These are phyloP conservation scores for Corymbia citriodora DNA, from an alignment of 441 rosid genomes.

Conservation along the genomic window DNA sequence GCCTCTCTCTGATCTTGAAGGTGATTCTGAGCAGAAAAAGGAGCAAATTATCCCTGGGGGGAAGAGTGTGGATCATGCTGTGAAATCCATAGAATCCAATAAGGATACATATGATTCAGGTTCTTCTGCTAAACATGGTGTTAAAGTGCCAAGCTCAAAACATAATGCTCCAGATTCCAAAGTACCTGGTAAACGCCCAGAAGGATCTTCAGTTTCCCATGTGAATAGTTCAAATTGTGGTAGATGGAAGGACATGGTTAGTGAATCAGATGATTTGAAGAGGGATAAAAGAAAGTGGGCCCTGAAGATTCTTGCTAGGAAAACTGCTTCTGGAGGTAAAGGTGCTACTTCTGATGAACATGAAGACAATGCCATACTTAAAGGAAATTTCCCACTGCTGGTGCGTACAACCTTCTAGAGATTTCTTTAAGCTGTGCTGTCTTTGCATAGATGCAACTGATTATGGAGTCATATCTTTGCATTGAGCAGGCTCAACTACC, in stretches of 20 bases:
- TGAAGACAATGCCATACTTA: constrained; percentile 55
- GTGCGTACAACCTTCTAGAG: constrained; percentile 35
- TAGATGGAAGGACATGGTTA: constrained; percentile 30
- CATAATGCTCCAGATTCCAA: constrained; percentile 26
- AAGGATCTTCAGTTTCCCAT: constrained; percentile 13
- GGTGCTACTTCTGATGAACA: constrained; percentile 41
- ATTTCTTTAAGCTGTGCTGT: background rate
- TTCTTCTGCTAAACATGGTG: constrained; percentile 18
- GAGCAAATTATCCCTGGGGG: constrained; percentile 22
- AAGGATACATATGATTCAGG: background rate
- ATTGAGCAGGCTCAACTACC: constrained; percentile 85
- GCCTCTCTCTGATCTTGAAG: constrained; percentile 59
- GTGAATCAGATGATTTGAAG: constrained; percentile 51
- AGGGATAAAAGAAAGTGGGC: constrained; percentile 96
- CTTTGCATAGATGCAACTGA: background rate
- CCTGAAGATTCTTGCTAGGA: constrained; percentile 91
- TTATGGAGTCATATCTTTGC: constrained; percentile 7
- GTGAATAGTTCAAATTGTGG: constrained; percentile 28
- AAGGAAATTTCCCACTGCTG: constrained; percentile 80
- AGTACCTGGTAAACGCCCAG: constrained; percentile 24
- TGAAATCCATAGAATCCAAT: background rate
- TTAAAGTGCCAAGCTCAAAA: constrained; percentile 35
- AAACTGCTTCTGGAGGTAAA: constrained; percentile 55
- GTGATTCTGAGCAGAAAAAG: constrained; percentile 32
- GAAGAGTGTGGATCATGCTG: constrained; percentile 22